Base-by-base conservation (phyloP, 129 eudicot species). In the Centaurea solstitialis region DNA sequence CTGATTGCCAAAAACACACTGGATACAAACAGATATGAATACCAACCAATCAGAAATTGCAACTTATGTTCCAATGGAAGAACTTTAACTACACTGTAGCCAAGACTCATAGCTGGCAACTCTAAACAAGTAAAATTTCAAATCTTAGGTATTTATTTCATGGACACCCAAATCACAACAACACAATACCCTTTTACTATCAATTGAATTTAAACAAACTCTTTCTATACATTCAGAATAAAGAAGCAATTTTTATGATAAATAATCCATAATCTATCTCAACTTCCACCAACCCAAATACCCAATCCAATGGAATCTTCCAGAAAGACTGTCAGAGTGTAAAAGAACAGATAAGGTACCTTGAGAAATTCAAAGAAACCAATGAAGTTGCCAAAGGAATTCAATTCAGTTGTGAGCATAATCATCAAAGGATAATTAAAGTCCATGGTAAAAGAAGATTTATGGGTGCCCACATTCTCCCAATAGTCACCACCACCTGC, bases 351-450 rank as follows among this genome's bases (percentile, higher is more conserved):
- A 79, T 74, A 24, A 84, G 62, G 61, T 13, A 93, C 93, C 97
- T 79, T 68, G 69, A 77, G 81, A 76, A 82, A 86, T 80, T 81
- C 84, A 88, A 75, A 82, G 86, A 80, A 74, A 68, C 81, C 43
- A 66, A 85, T 77, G 88, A 85, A 88, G 78, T 84, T 82, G 82
- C 68, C 73, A 70, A 75, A 85, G 67, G 71, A 76, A 68, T 78
- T 74, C 62, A 87, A 76, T 76, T 73, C 71, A 86, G 77, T 81
- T 57, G 83, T 62, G 78, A 86, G 84, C 86, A 86, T 86, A 88
- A 74, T 88, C 87, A 87, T 76, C 84, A 50, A 28, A 70, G 30
- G 26, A 35, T 41, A 38, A 76, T 37, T 40, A 15, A 78, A 70
- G 41, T 76, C 71, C 70, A 81, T 67, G 76, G 75, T 59, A 67